Conservation (phyloP, 164 flowering plant species). For the Macadamia integrifolia region DNA sequence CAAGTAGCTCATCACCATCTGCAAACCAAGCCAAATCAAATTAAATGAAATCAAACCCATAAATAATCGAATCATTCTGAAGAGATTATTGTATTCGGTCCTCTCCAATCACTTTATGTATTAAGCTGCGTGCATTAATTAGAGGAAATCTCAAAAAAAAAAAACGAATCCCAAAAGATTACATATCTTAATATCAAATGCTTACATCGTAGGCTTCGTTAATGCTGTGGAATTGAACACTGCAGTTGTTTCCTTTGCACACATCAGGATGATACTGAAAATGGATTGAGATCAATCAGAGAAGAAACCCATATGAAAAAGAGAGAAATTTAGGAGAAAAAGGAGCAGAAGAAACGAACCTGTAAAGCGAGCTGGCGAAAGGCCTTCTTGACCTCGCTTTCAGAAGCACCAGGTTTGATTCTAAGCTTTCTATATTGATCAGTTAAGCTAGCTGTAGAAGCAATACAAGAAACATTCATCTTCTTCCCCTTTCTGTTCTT, state of each 20-base stretch:
- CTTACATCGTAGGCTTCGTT: conserved; percentile 89
- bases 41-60: background rate
- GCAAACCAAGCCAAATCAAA: conserved; percentile 9
- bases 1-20: conserved; percentile 68
- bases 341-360: conserved; percentile 27
- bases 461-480: background rate
- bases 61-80: background rate
- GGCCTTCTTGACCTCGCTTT: conserved; percentile 80
- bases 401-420: conserved; percentile 73
- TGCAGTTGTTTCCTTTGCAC: conserved; percentile 76
- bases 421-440: conserved; percentile 64
- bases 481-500: background rate
- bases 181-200: too few species aligned
- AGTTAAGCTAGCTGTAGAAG: conserved; percentile 6
- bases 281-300: background rate
- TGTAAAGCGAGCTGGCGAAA: conserved; percentile 74
- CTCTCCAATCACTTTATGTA: too few species aligned
- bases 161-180: too few species aligned
- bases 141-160: too few species aligned
- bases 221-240: conserved; percentile 65
- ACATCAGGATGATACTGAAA: conserved; percentile 99
- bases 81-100: background rate
- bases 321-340: background rate
- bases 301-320: background rate
- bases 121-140: too few species aligned